A percentile compares a stretch with the other conserved stretches of the same genome.
phyloP scores from a whole-genome alignment of 2,329 filamentous ascomycete genomes.

The Elsinoe arachidis region DNA sequence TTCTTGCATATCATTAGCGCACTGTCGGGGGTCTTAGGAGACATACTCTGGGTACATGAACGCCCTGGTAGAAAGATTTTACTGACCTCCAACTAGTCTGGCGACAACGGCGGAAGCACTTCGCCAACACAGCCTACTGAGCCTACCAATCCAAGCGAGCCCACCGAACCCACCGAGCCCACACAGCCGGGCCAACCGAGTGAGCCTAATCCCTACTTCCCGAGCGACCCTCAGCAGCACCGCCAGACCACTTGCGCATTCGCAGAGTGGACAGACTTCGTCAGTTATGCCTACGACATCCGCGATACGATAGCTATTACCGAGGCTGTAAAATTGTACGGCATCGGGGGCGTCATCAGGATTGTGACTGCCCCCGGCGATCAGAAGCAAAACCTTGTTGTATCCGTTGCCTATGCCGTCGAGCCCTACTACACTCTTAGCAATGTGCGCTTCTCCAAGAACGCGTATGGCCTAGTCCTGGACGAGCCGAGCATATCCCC shows the following conservation, averaged over 20 bases:
- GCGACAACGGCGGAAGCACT: neutral
- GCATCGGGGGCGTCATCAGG: neutral
- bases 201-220: neutral
- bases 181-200: conserved; percentile 1
- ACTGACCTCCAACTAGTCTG: neutral
- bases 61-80: too few relatives aligned
- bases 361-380: neutral
- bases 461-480: neutral
- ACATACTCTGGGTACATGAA: too few relatives aligned
- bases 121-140: neutral
- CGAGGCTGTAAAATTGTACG: neutral
- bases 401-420: conserved; percentile 9
- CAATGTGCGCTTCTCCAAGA: neutral
- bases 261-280: conserved; percentile 1
- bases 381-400: neutral
- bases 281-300: neutral
- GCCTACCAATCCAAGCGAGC: neutral
- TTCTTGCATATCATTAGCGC: neutral
- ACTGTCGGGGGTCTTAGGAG: too few relatives aligned
- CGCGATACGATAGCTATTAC: neutral
- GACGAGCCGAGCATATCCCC: neutral
- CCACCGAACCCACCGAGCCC: neutral
- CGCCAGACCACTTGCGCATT: neutral
- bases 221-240: neutral
- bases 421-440: neutral